Base-by-base conservation (phyloP, 2,329 filamentous ascomycete genomes). In the Penicillium hordei region DNA sequence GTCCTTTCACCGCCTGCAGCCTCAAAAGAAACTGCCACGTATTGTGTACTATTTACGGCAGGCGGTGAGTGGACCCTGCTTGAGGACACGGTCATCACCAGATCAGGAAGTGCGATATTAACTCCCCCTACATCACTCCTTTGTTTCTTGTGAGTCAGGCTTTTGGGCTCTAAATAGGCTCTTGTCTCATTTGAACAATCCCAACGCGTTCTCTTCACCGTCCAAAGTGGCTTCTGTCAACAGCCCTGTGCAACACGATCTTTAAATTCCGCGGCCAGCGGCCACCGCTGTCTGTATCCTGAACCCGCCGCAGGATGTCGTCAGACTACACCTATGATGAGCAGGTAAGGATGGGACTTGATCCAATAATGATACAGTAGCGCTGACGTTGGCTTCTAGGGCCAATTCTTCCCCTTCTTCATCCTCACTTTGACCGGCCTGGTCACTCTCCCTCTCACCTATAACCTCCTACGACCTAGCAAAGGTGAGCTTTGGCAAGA, bases 321-420 rank as follows among this genome's bases (percentile, higher is more conserved):
- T 93, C 90, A 71, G 93, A 97, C 78, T 99, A 99, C 83, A 95
- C 90, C 71, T 99, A 99, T 81, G 94, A 99, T 84, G 90, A 96
- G 74, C 87, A 94, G 86, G 89, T 89, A 74, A 63, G 76, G 27
- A 44, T 15, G 17, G 3, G 27, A 39, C 21, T 33, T 10, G 8
- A 34, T 17, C 19, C 25, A 8, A 27, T 36, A 17, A 48, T 45
- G 8, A 39, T n/a, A 44, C 29, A 23, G 19, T 5, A 13, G 4
- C 8, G 12, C 23, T 52, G 40, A 49, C 17, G 36, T 27, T n/a
- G 31, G 15, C 31, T 54, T 48, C 23, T 15, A 94, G 86, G 93
- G 92, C 69, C 91, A 97, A 85, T 97, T 97, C 82, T 99, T 97
- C 83, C 94, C 95, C 67, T 96, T 96, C 85, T 99, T 99, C 82